Evolutionary conservation across 2,329 filamentous ascomycete genomes (phyloP).

Genomic region (Alternaria sp.): DNA sequence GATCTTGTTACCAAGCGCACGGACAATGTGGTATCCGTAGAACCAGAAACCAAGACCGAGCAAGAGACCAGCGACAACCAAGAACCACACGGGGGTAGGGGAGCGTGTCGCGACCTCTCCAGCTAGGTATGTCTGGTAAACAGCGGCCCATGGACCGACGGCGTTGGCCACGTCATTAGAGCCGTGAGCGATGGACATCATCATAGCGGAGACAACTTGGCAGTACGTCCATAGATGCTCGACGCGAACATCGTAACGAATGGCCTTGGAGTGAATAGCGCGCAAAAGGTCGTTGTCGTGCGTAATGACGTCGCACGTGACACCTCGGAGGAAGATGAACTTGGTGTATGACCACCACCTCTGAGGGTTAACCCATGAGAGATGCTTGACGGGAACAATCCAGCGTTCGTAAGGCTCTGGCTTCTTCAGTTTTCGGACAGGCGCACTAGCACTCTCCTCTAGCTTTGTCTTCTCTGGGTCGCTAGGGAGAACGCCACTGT

Average conservation of each 20-base stretch:
- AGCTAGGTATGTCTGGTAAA: conserved; percentile 68
- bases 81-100: conserved; percentile 67
- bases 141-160: conserved; percentile 65
- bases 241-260: conserved; percentile 57
- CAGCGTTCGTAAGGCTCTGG: conserved; percentile 47
- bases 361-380: conserved; percentile 43
- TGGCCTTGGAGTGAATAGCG: conserved; percentile 54
- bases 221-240: conserved; percentile 60
- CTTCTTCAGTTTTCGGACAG: conserved; percentile 30
- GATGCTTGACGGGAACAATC: conserved; percentile 46
- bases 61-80: conserved; percentile 62
- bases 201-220: conserved; percentile 66
- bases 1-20: conserved; percentile 67
- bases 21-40: conserved; percentile 72
- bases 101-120: conserved; percentile 58
- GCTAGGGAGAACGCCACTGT: background rate
- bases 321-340: conserved; percentile 55
- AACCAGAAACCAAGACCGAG: conserved; percentile 68
- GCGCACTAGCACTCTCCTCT: conserved; percentile 16
- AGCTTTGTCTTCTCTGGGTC: conserved; percentile 16
- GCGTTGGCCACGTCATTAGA: conserved; percentile 72
- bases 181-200: conserved; percentile 76
- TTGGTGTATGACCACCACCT: conserved; percentile 54
- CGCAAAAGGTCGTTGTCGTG: conserved; percentile 53
- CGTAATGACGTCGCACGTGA: conserved; percentile 54